Evolutionary conservation across 768 basidiomycete genomes (phyloP).

Genomic region (Termitomyces sp.): DNA sequence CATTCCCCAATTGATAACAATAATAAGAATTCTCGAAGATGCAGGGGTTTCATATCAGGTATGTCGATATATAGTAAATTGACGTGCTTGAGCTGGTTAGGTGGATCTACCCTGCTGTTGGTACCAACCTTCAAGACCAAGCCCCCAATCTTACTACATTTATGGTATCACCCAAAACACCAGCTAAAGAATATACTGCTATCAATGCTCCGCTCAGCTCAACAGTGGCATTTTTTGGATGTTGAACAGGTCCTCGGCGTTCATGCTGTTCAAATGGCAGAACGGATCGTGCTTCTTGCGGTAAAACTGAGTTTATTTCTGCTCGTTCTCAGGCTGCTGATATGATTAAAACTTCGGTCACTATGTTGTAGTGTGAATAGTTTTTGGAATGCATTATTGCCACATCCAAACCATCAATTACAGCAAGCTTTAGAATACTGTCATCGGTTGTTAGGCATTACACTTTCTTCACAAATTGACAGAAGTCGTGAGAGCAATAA

Average conservation of each 20-base stretch:
- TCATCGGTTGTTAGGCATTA: too few species aligned
- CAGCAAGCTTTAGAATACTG: background rate
- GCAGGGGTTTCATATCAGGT: conserved; percentile 6
- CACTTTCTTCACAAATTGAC: too few species aligned
- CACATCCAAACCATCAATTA: too few species aligned
- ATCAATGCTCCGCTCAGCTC: conserved; percentile 3
- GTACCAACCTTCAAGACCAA: conserved; percentile 14
- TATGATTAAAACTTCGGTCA: conserved; percentile 1
- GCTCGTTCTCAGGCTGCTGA: conserved; percentile 5
- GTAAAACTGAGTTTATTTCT: background rate
- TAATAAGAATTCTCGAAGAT: conserved; percentile 5
- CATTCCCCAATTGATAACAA: background rate
- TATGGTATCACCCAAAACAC: background rate
- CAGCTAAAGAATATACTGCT: background rate
- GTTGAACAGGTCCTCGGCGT: conserved; percentile 8
- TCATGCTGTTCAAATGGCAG: background rate
- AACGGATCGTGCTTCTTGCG: too few species aligned
- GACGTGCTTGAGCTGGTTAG: background rate
- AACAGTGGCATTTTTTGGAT: conserved; percentile 8
- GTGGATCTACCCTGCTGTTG: conserved; percentile 11
- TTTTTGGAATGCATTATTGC: too few species aligned
- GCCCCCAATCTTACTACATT: background rate
- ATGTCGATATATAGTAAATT: background rate
- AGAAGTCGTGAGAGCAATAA: too few species aligned
- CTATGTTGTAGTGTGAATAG: background rate